Conservation (phyloP, 306 rosid genomes). For the peach (Prunus persica) region Prunus_persica_NCBIv2 NC_034009.1:1309001-1309500, state of each 20-base stretch:
- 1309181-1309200: slow-evolving; percentile 84
- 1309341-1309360: slow-evolving; percentile 20
- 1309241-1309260: slow-evolving; percentile 92
- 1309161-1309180: neutral
- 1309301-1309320: slow-evolving; percentile 61
- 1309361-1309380: neutral
- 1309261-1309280: slow-evolving; percentile 91
- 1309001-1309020: no score
- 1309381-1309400: neutral
- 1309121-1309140: neutral
- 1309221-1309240: slow-evolving; percentile 92
- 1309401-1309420: no score
- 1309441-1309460: neutral
- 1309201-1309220: slow-evolving; percentile 76
- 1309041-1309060: no score
- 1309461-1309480: neutral
- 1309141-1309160: neutral
- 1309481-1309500: neutral
- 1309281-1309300: slow-evolving; percentile 71
- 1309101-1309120: no score
- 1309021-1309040: no score
- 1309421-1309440: neutral
- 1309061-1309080: no score
- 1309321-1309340: slow-evolving; percentile 31
- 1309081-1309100: no score